Conservation (phyloP, 2,329 filamentous ascomycete species). For the Apiospora saccharicola region DNA sequence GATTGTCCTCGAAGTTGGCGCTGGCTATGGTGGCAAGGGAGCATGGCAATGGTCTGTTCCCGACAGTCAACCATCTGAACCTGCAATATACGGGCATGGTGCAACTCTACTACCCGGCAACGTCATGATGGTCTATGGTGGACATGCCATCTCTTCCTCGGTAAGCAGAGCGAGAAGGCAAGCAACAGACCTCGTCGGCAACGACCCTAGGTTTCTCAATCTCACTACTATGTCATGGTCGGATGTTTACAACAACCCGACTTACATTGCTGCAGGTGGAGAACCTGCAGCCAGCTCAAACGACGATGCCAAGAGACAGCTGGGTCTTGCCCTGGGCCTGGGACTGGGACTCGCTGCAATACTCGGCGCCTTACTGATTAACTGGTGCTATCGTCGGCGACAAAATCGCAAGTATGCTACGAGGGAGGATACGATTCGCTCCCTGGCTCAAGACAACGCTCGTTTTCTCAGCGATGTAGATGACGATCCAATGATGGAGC, state of each 20-base stretch:
- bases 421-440: constrained; percentile 55
- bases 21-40: constrained; percentile 74
- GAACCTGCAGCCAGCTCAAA: constrained; percentile 30
- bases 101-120: constrained; percentile 70
- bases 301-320: constrained; percentile 46
- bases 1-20: constrained; percentile 76
- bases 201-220: constrained; percentile 59
- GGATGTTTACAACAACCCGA: constrained; percentile 57
- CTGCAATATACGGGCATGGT: constrained; percentile 68
- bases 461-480: constrained; percentile 48
- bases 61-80: constrained; percentile 51
- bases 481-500: constrained; percentile 56
- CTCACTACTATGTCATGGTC: constrained; percentile 64
- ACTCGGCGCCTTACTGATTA: constrained; percentile 53
- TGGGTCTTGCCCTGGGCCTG: constrained; percentile 70
- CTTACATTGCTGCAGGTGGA: constrained; percentile 29
- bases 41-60: constrained; percentile 78
- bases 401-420: constrained; percentile 45
- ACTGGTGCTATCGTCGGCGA: constrained; percentile 58
- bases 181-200: constrained; percentile 32
- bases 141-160: constrained; percentile 56
- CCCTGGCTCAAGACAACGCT: constrained; percentile 57
- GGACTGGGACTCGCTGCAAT: constrained; percentile 67
- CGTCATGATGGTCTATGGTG: constrained; percentile 73
- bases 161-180: constrained; percentile 45